Evolutionary conservation across 2,329 filamentous ascomycete genomes (phyloP).

Genomic region (Gnomoniopsis sp.): DNA sequence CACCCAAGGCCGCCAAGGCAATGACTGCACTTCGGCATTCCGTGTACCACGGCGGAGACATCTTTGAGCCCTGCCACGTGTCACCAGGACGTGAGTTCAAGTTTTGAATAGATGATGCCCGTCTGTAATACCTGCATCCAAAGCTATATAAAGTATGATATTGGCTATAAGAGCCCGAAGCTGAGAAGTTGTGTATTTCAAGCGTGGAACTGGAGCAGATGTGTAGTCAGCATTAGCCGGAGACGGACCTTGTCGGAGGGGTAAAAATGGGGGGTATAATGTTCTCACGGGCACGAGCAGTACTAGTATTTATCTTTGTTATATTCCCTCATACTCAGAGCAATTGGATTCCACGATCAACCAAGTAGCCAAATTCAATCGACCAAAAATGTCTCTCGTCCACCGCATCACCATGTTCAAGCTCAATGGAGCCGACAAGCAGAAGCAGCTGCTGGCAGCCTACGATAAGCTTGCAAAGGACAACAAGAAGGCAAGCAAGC

Average conservation of each 20-base stretch:
- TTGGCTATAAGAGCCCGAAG: no score
- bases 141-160: no score
- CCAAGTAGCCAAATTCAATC: not conserved
- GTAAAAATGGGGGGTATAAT: no score
- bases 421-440: conserved; percentile 41
- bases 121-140: no score
- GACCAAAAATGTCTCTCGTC: conserved; percentile 39
- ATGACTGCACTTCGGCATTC: not conserved
- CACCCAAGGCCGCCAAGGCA: not conserved
- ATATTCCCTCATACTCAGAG: no score
- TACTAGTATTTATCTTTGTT: no score
- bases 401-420: conserved; percentile 54
- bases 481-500: conserved; percentile 37
- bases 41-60: not conserved
- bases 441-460: conserved; percentile 40
- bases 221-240: no score
- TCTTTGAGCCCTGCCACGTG: not conserved
- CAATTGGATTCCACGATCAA: not conserved
- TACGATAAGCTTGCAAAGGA: conserved; percentile 39
- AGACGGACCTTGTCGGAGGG: no score
- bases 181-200: no score
- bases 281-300: no score
- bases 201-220: no score
- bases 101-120: no score
- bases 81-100: not conserved